A percentile compares a stretch with the other conserved stretches of the same genome.
phyloP scores from a whole-genome alignment of 2,329 filamentous ascomycete genomes.

The Zasmidium citrigriseum region DNA sequence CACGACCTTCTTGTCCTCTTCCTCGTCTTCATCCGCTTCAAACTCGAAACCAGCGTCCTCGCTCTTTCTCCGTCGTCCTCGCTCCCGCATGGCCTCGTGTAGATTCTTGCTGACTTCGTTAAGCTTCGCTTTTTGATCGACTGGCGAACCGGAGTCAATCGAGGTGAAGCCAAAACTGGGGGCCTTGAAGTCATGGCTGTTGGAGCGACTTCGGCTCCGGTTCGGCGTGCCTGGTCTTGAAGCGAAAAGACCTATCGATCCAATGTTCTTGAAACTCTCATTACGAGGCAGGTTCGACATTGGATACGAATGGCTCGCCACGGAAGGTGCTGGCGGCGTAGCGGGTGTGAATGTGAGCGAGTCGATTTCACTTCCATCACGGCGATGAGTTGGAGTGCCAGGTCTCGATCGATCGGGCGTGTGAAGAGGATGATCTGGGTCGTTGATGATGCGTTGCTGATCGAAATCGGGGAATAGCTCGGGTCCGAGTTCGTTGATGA shows the following conservation, averaged over 20 bases:
- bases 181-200: slow-evolving; percentile 27
- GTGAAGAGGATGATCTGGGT: slow-evolving; percentile 42
- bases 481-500: slow-evolving; percentile 93
- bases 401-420: slow-evolving; percentile 30
- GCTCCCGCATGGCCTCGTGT: slow-evolving; percentile 77
- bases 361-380: slow-evolving; percentile 28
- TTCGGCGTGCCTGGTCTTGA: slow-evolving; percentile 82
- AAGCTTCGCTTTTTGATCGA: slow-evolving; percentile 64
- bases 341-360: slow-evolving; percentile 28
- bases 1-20: slow-evolving; percentile 26
- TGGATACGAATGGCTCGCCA: slow-evolving; percentile 16
- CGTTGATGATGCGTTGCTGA: slow-evolving; percentile 67
- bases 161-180: slow-evolving; percentile 24
- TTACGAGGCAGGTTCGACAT: slow-evolving; percentile 72
- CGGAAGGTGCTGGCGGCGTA: slow-evolving; percentile 20
- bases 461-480: slow-evolving; percentile 98
- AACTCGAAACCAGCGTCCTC: slow-evolving; percentile 29
- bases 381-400: slow-evolving; percentile 27
- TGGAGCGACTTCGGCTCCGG: slow-evolving; percentile 70
- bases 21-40: slow-evolving; percentile 19
- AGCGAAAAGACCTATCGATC: slow-evolving; percentile 84
- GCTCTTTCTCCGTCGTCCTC: slow-evolving; percentile 61
- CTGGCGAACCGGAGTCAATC: slow-evolving; percentile 56
- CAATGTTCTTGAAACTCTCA: slow-evolving; percentile 91
- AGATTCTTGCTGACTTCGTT: slow-evolving; percentile 85